Conservation (phyloP, 345 rosid genomes). For the Heritiera fomes region DNA sequence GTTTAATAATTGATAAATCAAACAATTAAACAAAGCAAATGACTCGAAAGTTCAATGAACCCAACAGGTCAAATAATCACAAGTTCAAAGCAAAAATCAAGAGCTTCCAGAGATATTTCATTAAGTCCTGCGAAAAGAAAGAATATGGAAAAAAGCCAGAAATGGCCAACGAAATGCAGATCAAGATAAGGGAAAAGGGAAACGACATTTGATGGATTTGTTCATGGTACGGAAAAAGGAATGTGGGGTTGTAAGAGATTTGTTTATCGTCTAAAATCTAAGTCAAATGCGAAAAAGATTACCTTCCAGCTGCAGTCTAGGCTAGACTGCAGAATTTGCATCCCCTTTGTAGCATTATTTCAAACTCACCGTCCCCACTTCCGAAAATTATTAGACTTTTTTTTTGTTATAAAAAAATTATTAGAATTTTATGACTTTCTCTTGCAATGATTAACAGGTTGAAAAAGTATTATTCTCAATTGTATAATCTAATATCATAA, state of each 20-base stretch:
- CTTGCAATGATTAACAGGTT: too few species aligned
- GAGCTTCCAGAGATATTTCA: not conserved
- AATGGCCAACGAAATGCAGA: not conserved
- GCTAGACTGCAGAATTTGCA: too few species aligned
- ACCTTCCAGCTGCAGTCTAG: too few species aligned
- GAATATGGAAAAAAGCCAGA: not conserved
- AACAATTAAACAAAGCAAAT: not conserved
- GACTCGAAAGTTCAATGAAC: not conserved
- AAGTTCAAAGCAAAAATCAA: not conserved
- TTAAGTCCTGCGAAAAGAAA: not conserved
- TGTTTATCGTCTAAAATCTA: not conserved
- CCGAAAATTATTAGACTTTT: too few species aligned
- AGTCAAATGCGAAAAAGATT: not conserved
- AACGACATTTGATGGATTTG: not conserved
- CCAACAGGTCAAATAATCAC: not conserved
- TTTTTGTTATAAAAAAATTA: too few species aligned
- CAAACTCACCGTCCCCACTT: too few species aligned
- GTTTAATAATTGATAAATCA: not conserved
- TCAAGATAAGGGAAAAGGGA: not conserved
- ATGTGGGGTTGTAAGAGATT: not conserved
- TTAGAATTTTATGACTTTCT: too few species aligned
- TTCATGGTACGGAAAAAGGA: not conserved
- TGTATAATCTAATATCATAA: too few species aligned
- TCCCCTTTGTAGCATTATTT: too few species aligned
- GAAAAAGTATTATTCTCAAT: too few species aligned